Conservation (phyloP, 331 rosid species). For the Phaseolus coccineus region DNA sequence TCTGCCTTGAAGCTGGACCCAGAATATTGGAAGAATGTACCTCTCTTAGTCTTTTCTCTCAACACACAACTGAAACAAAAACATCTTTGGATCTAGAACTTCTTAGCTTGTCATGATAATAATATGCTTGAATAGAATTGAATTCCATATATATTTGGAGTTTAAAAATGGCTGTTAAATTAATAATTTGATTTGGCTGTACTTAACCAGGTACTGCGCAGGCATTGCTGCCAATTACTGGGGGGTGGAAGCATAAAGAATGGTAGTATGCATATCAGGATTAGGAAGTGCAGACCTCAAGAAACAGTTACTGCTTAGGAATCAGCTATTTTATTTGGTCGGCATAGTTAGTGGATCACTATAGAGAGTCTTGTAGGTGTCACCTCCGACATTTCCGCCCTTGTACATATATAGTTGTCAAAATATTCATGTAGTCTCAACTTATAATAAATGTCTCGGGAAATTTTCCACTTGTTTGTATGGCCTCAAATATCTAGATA, state of each 20-base stretch:
- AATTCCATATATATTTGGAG: neutral
- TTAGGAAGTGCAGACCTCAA: conserved; percentile 73
- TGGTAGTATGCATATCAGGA: conserved; percentile 60
- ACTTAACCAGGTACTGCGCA: conserved; percentile 64
- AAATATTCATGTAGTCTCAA: conserved; percentile 14
- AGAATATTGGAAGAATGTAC: conserved; percentile 70
- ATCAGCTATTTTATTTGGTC: conserved; percentile 27
- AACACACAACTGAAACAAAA: neutral
- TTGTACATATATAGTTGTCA: conserved; percentile 47
- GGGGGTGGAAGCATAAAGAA: conserved; percentile 56
- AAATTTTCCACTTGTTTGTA: conserved; percentile 13
- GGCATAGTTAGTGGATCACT: conserved; percentile 37
- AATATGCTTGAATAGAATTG: conserved; percentile 13
- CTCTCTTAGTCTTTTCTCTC: neutral
- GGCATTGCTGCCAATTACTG: conserved; percentile 82
- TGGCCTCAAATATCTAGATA: neutral
- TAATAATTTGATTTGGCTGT: conserved; percentile 39
- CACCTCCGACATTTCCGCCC: conserved; percentile 31
- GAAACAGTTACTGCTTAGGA: conserved; percentile 65
- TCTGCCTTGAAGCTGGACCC: conserved; percentile 74
- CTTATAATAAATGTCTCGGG: neutral
- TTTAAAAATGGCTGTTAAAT: conserved; percentile 26
- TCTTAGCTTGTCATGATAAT: conserved; percentile 14
- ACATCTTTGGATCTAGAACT: neutral
- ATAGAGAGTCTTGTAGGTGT: conserved; percentile 25